phyloP scores from a whole-genome alignment of 768 basidiomycete genomes.

The Gloeophyllum trabeum region DNA sequence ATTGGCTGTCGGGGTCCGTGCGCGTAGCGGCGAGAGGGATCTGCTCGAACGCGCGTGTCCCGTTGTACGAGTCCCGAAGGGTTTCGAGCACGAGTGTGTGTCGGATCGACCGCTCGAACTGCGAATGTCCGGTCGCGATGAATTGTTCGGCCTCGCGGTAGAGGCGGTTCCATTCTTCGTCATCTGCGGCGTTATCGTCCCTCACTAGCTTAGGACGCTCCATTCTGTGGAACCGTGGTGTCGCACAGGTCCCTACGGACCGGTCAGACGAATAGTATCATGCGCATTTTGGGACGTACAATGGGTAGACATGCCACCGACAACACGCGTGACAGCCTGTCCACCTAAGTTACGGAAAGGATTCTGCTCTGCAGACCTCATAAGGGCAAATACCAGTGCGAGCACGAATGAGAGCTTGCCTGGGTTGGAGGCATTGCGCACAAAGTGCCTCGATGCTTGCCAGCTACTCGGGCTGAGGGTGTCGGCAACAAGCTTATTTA shows the following conservation, averaged over 20 bases:
- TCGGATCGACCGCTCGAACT: slow-evolving; percentile 14
- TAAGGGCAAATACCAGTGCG: no score
- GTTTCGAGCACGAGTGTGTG: slow-evolving; percentile 12
- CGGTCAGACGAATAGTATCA: not conserved
- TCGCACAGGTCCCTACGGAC: slow-evolving; percentile 11
- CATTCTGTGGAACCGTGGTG: slow-evolving; percentile 6
- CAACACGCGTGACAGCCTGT: slow-evolving; percentile 13
- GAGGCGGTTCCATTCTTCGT: slow-evolving; percentile 9
- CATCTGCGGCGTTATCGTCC: slow-evolving; percentile 2
- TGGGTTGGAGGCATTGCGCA: no score
- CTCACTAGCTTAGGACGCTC: slow-evolving; percentile 8
- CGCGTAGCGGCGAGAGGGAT: no score
- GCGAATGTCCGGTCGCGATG: slow-evolving; percentile 8
- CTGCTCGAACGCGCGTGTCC: no score
- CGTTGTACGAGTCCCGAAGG: slow-evolving; percentile 5
- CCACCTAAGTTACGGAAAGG: slow-evolving; percentile 10
- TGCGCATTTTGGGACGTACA: slow-evolving; percentile 3
- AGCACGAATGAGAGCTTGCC: no score
- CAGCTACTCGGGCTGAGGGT: slow-evolving; percentile 9
- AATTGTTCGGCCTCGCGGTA: slow-evolving; percentile 10
- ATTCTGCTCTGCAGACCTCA: no score
- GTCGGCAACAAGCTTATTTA: slow-evolving; percentile 2
- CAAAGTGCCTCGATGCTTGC: no score
- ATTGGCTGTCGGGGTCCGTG: no score
- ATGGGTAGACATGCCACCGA: slow-evolving; percentile 16